Base-by-base conservation (phyloP, 2,329 filamentous ascomycete genomes). In the Penicillium brevicompactum region DNA sequence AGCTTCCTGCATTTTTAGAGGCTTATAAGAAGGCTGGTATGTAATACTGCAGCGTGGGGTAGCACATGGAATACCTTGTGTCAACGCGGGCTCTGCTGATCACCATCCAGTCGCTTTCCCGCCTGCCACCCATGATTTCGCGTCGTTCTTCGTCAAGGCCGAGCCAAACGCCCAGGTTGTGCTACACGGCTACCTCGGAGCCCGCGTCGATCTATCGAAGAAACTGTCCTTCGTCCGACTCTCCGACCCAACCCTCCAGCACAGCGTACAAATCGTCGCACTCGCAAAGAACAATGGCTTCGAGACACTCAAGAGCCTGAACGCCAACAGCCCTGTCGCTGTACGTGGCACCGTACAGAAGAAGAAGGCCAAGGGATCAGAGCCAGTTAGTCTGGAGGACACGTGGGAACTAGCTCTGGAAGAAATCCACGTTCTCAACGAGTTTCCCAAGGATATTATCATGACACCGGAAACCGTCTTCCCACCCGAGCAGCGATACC, bases 401-500 rank as follows among this genome's bases (percentile, higher is more conserved):
- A 59, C 59, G 4, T 71, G 85, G 55, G 88, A 92, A 63, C 73
- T 94, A 47, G 78, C 81, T 5, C 73, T 92, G 16, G 76, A 82
- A 45, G 80, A 81, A 3, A 81, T 96, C 8, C 78, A 84, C 42
- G 81, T 84, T 48, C 80, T 97, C 4, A 93, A 93, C 63, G 76
- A 82, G 0, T 91, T 95, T 51, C 85, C 89, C 0, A 83, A 84
- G 42, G 85, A 92, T 59, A 86, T 96, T 53, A 87, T 94, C 56
- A 85, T 95, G 58, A 89, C 88, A 2, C 78, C 86, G 14, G 87
- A 89, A 46, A 89, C 88, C 2, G 81, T 86, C 0, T 96, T 94
- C 67, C 82, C 89, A 0, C 84, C 87, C 0, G 84, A 89, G 46
- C 83, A 89, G 54, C 86, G 94, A 21, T 90, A 97, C 73, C 76